Conservation (phyloP, 2,329 filamentous ascomycete species). For the Lithohypha guttulata region DNA sequence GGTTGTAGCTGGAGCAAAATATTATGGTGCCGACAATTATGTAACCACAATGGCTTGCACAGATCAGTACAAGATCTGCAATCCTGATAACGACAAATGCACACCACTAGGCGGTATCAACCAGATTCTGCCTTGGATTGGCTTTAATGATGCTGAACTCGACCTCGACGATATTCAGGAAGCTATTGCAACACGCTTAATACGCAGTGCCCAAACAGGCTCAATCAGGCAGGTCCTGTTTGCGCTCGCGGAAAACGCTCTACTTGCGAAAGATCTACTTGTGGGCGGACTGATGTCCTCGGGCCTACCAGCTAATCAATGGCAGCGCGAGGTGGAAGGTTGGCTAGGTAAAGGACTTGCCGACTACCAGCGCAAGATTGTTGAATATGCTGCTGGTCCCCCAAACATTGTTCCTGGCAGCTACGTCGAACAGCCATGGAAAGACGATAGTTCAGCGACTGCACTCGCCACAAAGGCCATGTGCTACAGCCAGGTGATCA, state of each 20-base stretch:
- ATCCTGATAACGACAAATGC: constrained; percentile 18
- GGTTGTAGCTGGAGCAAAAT: constrained; percentile 1
- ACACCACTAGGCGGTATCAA: constrained; percentile 17
- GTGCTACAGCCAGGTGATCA: constrained; percentile 19
- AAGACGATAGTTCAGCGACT: background rate
- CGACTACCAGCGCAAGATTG: constrained; percentile 20
- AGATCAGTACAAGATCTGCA: constrained; percentile 29
- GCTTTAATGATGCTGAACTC: constrained; percentile 5
- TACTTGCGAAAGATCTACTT: constrained; percentile 13
- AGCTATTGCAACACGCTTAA: constrained; percentile 10
- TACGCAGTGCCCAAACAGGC: constrained; percentile 5
- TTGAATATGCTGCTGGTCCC: constrained; percentile 9
- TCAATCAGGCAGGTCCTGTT: constrained; percentile 11
- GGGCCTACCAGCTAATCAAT: constrained; percentile 26
- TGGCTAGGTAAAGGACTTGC: constrained; percentile 26
- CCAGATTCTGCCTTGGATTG: constrained; percentile 10
- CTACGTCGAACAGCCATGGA: constrained; percentile 4
- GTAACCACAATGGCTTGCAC: constrained; percentile 24
- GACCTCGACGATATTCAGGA: constrained; percentile 12
- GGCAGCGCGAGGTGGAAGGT: constrained; percentile 26
- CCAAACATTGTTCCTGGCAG: background rate
- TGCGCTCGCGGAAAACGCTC: constrained; percentile 11
- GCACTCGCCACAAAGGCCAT: constrained; percentile 8
- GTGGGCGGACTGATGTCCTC: constrained; percentile 12
- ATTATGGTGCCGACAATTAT: constrained; percentile 20